These are phyloP conservation scores for Flaveria ramosissima DNA, from an alignment of 129 eudicot genomes.

Conservation along the genomic window DNA sequence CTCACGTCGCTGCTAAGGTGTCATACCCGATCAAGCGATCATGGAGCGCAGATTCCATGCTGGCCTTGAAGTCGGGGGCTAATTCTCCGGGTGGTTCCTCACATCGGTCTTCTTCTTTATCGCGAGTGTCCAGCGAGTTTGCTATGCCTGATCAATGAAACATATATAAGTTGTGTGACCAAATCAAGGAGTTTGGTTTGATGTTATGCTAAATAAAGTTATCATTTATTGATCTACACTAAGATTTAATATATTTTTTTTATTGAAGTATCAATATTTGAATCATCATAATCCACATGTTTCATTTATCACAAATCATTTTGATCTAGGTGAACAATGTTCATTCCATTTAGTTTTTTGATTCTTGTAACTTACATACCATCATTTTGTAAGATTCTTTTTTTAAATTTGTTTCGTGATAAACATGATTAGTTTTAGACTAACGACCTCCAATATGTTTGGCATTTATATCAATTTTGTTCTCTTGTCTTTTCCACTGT, in stretches of 20 bases:
- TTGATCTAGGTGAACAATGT: too few species aligned
- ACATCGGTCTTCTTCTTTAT: background rate
- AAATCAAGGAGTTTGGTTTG: background rate
- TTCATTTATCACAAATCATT: background rate
- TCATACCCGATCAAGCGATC: slow-evolving; percentile 7
- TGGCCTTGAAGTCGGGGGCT: background rate
- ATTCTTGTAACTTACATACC: too few species aligned
- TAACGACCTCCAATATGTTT: too few species aligned
- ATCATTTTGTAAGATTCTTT: too few species aligned
- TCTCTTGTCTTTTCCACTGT: too few species aligned
- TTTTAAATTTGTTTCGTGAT: too few species aligned
- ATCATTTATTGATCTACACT: background rate
- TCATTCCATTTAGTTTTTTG: too few species aligned
- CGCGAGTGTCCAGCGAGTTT: slow-evolving; percentile 5
- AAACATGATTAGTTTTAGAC: too few species aligned
- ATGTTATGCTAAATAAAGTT: slow-evolving; percentile 1
- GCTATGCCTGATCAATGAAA: background rate
- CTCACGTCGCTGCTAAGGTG: slow-evolving; percentile 8
- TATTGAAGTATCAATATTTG: background rate
- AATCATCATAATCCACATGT: background rate
- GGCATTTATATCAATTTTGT: too few species aligned
- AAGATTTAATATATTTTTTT: background rate
- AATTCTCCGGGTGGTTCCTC: background rate
- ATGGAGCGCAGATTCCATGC: slow-evolving; percentile 10
- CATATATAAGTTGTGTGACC: too few species aligned